phyloP scores from a whole-genome alignment of 305 asterid species.

The Lippia alba region DNA sequence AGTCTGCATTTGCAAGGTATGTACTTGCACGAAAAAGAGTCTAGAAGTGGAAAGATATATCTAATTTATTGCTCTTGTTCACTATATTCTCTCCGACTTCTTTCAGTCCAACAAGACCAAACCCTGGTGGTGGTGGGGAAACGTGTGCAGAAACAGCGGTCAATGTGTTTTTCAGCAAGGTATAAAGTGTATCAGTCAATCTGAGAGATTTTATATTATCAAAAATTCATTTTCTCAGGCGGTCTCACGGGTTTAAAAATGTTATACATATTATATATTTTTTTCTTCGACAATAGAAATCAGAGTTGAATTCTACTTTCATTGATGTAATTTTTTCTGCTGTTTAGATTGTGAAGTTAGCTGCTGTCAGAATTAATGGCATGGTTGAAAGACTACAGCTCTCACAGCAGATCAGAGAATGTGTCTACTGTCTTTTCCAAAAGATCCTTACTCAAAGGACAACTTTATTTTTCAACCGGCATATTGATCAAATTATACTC shows the following conservation, averaged over 20 bases:
- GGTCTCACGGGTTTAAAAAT: slow-evolving; percentile 13
- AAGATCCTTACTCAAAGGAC: slow-evolving; percentile 84
- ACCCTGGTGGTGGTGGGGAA: slow-evolving; percentile 98
- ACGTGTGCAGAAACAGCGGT: slow-evolving; percentile 97
- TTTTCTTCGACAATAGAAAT: not conserved
- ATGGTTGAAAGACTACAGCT: slow-evolving; percentile 97
- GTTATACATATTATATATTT: slow-evolving; percentile 7
- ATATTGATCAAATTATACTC: slow-evolving; percentile 94
- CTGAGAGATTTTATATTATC: slow-evolving; percentile 7
- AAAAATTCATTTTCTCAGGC: slow-evolving; percentile 17
- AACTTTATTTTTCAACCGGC: slow-evolving; percentile 81
- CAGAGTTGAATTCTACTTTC: slow-evolving; percentile 13
- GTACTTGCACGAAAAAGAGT: slow-evolving; percentile 17
- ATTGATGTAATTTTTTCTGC: slow-evolving; percentile 19
- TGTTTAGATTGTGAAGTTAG: slow-evolving; percentile 80
- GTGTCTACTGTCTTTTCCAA: slow-evolving; percentile 87
- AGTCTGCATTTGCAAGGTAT: slow-evolving; percentile 97
- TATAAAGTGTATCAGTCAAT: slow-evolving; percentile 43
- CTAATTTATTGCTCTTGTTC: slow-evolving; percentile 16
- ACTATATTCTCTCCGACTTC: slow-evolving; percentile 30
- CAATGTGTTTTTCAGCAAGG: slow-evolving; percentile 89
- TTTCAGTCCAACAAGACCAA: slow-evolving; percentile 95
- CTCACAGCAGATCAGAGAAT: slow-evolving; percentile 83
- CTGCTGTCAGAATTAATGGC: slow-evolving; percentile 98
- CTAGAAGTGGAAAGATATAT: slow-evolving; percentile 28